phyloP scores from a whole-genome alignment of 805 yeast genomes.

The Saturnispora halmiae region DNA sequence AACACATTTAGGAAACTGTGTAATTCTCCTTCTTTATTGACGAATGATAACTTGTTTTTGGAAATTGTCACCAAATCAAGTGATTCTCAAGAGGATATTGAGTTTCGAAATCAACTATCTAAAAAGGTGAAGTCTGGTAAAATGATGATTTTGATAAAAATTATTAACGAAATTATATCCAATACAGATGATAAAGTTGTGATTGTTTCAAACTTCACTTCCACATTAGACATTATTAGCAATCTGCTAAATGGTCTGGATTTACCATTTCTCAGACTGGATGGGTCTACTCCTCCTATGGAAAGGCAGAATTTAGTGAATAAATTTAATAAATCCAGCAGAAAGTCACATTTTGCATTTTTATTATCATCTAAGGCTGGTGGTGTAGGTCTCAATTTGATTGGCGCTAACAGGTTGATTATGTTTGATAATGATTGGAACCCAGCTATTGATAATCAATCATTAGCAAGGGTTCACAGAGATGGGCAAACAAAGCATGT shows the following conservation, averaged over 20 bases:
- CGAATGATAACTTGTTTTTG: constrained; percentile 39
- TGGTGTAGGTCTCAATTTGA: constrained; percentile 82
- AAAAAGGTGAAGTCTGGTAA: constrained; percentile 48
- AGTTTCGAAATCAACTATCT: constrained; percentile 25
- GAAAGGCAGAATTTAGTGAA: constrained; percentile 58
- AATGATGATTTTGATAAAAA: constrained; percentile 45
- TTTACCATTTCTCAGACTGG: constrained; percentile 54
- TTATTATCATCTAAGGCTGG: constrained; percentile 85
- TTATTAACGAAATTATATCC: constrained; percentile 40
- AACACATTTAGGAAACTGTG: constrained; percentile 72
- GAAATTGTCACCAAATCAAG: constrained; percentile 20
- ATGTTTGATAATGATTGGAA: constrained; percentile 96
- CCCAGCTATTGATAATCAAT: constrained; percentile 85
- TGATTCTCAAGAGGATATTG: constrained; percentile 15
- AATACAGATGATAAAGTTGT: constrained; percentile 63
- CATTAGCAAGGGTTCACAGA: constrained; percentile 91
- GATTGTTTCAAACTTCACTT: constrained; percentile 78
- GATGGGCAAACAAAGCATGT: constrained; percentile 84
- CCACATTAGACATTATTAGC: constrained; percentile 73
- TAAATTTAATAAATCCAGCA: constrained; percentile 48
- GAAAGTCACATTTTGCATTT: constrained; percentile 46
- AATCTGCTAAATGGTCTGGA: constrained; percentile 39
- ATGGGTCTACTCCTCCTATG: constrained; percentile 72
- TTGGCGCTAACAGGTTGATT: constrained; percentile 82
- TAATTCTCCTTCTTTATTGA: constrained; percentile 64